A percentile compares a stretch with the other conserved stretches of the same genome.
Evolutionary conservation across 2,329 filamentous ascomycete genomes (phyloP).

Genomic region (Sporothrix sp.): DNA sequence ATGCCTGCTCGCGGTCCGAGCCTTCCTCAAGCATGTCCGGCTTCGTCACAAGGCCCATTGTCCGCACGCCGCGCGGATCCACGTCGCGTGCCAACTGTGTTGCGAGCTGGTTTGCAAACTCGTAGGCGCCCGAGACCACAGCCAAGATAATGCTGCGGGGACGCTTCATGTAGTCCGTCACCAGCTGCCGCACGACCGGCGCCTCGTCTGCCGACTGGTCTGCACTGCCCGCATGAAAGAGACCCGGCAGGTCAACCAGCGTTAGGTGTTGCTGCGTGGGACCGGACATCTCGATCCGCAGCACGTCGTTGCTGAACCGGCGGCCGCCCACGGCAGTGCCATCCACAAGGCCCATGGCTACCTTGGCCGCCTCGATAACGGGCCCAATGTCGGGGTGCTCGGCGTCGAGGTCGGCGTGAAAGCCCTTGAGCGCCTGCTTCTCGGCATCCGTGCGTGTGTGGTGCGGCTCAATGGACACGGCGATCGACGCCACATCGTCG

Average conservation of each 20-base stretch:
- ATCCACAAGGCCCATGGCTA: constrained; percentile 38
- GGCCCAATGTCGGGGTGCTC: constrained; percentile 23
- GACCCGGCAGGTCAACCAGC: constrained; percentile 48
- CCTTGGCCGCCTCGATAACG: constrained; percentile 32
- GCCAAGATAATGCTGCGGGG: constrained; percentile 50
- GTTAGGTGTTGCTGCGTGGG: constrained; percentile 41
- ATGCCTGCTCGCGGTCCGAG: constrained; percentile 36
- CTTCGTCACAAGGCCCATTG: too few relatives aligned
- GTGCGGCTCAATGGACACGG: constrained; percentile 30
- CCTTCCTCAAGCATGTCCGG: constrained; percentile 54
- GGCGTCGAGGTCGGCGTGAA: constrained; percentile 18
- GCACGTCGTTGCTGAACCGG: constrained; percentile 35
- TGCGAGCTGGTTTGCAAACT: constrained; percentile 50
- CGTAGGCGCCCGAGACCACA: constrained; percentile 45
- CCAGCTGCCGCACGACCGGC: constrained; percentile 36
- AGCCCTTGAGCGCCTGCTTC: constrained; percentile 21
- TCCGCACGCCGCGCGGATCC: constrained; percentile 29
- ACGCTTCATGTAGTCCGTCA: constrained; percentile 46
- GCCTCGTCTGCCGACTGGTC: constrained; percentile 36
- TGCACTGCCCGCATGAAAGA: constrained; percentile 40
- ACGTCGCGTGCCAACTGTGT: constrained; percentile 36
- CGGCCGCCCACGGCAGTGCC: constrained; percentile 16
- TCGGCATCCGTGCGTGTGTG: constrained; percentile 22
- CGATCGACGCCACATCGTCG: constrained; percentile 24
- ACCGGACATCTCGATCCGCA: constrained; percentile 40